These are phyloP conservation scores for Spiraea crenata DNA, from an alignment of 331 rosid genomes.

Conservation along the genomic window DNA sequence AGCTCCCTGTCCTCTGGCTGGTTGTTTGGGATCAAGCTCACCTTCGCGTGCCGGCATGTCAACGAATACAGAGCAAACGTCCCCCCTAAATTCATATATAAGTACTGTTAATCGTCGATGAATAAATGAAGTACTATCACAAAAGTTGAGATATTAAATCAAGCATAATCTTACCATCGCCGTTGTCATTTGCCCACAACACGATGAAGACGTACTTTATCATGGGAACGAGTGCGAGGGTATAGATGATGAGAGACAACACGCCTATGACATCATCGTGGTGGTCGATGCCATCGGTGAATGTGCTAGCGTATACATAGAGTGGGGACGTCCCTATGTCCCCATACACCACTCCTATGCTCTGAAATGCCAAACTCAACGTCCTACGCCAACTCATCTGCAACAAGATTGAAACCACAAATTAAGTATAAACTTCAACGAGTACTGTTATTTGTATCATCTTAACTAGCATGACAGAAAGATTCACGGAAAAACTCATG, in stretches of 20 bases:
- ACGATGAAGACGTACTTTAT: slow-evolving; percentile 73
- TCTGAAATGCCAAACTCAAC: slow-evolving; percentile 70
- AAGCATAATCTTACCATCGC: slow-evolving; percentile 49
- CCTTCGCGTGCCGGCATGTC: slow-evolving; percentile 56
- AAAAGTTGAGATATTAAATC: background rate
- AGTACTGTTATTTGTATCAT: background rate
- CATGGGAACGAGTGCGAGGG: slow-evolving; percentile 59
- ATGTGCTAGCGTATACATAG: slow-evolving; percentile 61
- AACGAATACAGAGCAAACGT: slow-evolving; percentile 78
- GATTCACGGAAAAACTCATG: no score
- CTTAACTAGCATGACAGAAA: background rate
- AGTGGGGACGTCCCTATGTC: slow-evolving; percentile 95
- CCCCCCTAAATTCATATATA: slow-evolving; percentile 43
- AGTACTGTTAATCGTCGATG: no score
- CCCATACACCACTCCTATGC: slow-evolving; percentile 79
- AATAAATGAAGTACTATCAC: background rate
- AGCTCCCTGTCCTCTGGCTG: slow-evolving; percentile 78
- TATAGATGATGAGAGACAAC: slow-evolving; percentile 71
- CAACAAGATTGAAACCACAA: background rate
- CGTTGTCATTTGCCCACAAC: slow-evolving; percentile 76
- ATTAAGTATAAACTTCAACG: no score
- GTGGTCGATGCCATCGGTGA: slow-evolving; percentile 30
- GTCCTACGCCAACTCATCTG: slow-evolving; percentile 57
- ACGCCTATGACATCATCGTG: slow-evolving; percentile 57
- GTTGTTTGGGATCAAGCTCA: slow-evolving; percentile 70